Conservation (phyloP, 2,329 filamentous ascomycete species). For the Tolypocladium pustulatum region DNA sequence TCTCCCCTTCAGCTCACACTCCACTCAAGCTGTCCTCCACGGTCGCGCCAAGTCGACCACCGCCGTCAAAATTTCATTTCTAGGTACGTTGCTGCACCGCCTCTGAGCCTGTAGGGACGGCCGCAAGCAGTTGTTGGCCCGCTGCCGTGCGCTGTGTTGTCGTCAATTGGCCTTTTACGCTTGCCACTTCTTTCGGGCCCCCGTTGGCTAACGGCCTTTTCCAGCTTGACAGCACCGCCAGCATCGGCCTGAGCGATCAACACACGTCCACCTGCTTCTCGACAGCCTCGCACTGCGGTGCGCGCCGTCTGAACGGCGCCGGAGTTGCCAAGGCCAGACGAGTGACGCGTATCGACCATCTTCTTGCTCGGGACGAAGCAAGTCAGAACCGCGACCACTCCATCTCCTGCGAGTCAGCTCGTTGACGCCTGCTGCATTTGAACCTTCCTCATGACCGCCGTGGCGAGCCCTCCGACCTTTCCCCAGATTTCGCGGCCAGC, state of each 20-base stretch:
- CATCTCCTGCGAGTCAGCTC: neutral
- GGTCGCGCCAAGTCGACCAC: conserved; percentile 4
- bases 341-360: neutral
- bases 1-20: conserved; percentile 5
- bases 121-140: neutral
- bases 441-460: conserved; percentile 52
- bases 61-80: neutral
- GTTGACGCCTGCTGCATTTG: conserved; percentile 10
- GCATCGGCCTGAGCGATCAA: neutral
- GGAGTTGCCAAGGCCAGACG: neutral
- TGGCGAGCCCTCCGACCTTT: conserved; percentile 55
- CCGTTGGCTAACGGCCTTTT: neutral
- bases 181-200: neutral
- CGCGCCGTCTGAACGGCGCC: neutral
- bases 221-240: neutral
- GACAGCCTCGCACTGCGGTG: neutral
- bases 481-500: conserved; percentile 51
- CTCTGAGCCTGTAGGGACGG: neutral
- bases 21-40: conserved; percentile 3
- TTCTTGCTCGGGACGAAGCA: neutral
- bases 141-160: neutral
- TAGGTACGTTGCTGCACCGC: conserved; percentile 2
- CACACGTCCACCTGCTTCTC: neutral
- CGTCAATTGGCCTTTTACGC: neutral
- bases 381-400: neutral